These are phyloP conservation scores for Cystobasidium ongulense DNA, from an alignment of 768 basidiomycete species.

Conservation along the genomic window DNA sequence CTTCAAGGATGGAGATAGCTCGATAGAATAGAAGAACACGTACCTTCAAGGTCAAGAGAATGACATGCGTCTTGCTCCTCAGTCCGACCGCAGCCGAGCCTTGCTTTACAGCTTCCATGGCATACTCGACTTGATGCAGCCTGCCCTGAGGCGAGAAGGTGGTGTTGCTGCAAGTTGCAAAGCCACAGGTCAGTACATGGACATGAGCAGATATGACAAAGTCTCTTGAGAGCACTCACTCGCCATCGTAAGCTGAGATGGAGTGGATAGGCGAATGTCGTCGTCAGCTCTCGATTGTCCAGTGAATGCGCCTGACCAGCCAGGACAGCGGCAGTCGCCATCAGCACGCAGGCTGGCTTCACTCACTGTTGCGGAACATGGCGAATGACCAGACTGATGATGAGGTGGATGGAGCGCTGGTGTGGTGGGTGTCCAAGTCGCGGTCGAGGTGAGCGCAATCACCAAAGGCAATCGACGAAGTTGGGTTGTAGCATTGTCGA, in stretches of 20 bases:
- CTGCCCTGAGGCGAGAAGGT: conserved; percentile 95
- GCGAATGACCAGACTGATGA: neutral
- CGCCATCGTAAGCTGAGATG: conserved; percentile 24
- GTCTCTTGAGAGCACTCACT: conserved; percentile 14
- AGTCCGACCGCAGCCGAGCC: conserved; percentile 97
- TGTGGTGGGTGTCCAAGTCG: neutral
- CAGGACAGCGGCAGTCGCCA: neutral
- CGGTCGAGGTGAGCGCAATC: neutral
- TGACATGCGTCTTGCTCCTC: conserved; percentile 86
- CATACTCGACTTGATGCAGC: conserved; percentile 61
- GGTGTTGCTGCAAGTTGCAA: conserved; percentile 48
- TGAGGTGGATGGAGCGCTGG: neutral
- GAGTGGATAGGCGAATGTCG: neutral
- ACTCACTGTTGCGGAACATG: conserved; percentile 29
- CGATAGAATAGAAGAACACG: conserved; percentile 33
- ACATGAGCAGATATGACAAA: neutral
- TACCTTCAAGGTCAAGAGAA: conserved; percentile 87
- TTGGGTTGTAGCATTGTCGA: too few relatives aligned
- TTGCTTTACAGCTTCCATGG: conserved; percentile 97
- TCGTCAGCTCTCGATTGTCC: conserved; percentile 8
- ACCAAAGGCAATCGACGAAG: neutral
- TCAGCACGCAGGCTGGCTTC: neutral
- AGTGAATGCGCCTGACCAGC: neutral
- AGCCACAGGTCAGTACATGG: neutral
- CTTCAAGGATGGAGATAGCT: neutral